Base-by-base conservation (phyloP, 768 basidiomycete genomes). In the Leccinum truebloodii region DNA sequence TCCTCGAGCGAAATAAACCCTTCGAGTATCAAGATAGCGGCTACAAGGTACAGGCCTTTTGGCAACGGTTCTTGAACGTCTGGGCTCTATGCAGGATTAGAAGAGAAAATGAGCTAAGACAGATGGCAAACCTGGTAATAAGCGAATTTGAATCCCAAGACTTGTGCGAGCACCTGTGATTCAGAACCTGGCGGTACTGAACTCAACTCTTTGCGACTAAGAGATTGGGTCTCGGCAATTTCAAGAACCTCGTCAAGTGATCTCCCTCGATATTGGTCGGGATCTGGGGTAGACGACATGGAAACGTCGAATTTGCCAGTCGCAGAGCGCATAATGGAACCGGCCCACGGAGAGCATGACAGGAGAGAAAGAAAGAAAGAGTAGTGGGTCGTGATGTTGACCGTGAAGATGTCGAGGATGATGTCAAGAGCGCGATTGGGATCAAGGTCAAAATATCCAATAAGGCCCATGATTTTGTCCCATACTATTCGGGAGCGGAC, bases 81-180 rank as follows among this genome's bases (percentile, higher is more conserved):
- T 28, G 80, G 71, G 18, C 79, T 77, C 87, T 90, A 62, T 6
- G 4, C 39, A 37, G 3, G 22, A 44, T 71, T 55, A 74, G 65
- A 66, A 37, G 39, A 53, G 44, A 57, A 59, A 20, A 49, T 44
- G 44, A 22, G 18, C 14, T 16, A 37, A 10, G 46, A 39, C n/a
- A 28, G 50, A 62, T 48, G 59, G 67, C 82, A 52, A 63, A 94
- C 95, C 77, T 95, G 89, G 74, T 96, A 95, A 71, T 89, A 87
- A 9, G 84, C 82, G 68, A 97, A 96, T 75, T 99, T 99, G 83
- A 98, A 98, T n/a, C 97, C 97, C 22, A 99, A 78, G 7, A 98
- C 91, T 76, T 99, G 95, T 14, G 93, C 88, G 58, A 92, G 76
- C 22, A 92, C 88, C 54, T 84, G 81, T 26, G 87, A 79, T 54